These are phyloP conservation scores for Stereum hirsutum DNA, from an alignment of 1,284 basidiomycete genomes.

Conservation along the genomic window DNA sequence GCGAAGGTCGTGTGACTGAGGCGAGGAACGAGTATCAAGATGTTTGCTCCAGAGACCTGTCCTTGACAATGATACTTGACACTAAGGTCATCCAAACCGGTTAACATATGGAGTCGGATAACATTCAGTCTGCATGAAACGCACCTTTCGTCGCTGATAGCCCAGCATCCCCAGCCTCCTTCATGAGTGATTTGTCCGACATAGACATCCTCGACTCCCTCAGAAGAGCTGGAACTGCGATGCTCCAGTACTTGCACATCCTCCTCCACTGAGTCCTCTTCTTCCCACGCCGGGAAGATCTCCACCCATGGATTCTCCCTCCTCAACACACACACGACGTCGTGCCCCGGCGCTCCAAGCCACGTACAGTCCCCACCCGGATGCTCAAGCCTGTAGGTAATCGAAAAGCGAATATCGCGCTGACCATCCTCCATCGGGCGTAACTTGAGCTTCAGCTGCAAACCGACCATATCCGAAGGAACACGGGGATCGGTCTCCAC, in stretches of 20 bases:
- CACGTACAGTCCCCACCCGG: conserved; percentile 30
- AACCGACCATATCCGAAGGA: too few species aligned
- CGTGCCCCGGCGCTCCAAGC: conserved; percentile 31
- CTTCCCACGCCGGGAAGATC: conserved; percentile 6
- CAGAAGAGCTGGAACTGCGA: too few species aligned
- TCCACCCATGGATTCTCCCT: conserved; percentile 17
- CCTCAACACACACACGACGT: conserved; percentile 27
- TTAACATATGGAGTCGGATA: background rate
- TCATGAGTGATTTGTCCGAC: conserved; percentile 10
- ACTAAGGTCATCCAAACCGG: conserved; percentile 1
- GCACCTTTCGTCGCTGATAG: conserved; percentile 15
- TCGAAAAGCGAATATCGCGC: conserved; percentile 16
- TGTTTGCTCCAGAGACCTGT: conserved; percentile 12
- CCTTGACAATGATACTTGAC: conserved; percentile 10
- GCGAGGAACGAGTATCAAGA: conserved; percentile 25
- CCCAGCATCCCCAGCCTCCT: conserved; percentile 17
- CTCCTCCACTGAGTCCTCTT: background rate
- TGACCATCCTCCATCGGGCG: conserved; percentile 11
- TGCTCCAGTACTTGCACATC: background rate
- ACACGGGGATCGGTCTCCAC: background rate
- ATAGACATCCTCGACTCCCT: background rate
- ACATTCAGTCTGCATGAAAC: background rate
- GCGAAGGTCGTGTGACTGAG: conserved; percentile 12
- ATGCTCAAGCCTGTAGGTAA: conserved; percentile 37
- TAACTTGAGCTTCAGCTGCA: conserved; percentile 6